These are phyloP conservation scores for Rhizopogon rudus DNA, from an alignment of 768 basidiomycete genomes.

Conservation along the genomic window DNA sequence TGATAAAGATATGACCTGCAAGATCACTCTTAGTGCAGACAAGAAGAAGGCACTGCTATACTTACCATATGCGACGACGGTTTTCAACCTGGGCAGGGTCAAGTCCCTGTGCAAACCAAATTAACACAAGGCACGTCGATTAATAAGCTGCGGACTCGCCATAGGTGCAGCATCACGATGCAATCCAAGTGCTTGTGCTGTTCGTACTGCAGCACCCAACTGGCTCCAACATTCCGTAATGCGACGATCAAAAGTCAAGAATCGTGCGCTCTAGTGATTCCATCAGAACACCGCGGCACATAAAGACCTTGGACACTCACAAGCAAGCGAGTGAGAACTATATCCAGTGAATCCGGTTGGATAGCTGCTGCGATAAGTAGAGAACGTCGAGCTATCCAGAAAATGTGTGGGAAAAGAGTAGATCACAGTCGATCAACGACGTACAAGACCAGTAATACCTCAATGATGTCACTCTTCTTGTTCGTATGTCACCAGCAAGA, in stretches of 20 bases:
- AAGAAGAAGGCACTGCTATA: background rate
- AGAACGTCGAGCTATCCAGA: slow-evolving; percentile 66
- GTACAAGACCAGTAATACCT: slow-evolving; percentile 95
- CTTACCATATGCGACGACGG: slow-evolving; percentile 82
- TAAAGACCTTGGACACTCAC: slow-evolving; percentile 25
- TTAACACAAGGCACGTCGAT: slow-evolving; percentile 5
- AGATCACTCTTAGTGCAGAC: slow-evolving; percentile 6
- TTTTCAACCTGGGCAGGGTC: slow-evolving; percentile 80
- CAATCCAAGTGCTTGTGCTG: slow-evolving; percentile 89
- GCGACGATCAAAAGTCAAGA: slow-evolving; percentile 67
- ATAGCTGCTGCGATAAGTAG: slow-evolving; percentile 90
- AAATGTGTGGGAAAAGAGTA: slow-evolving; percentile 14
- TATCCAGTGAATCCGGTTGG: slow-evolving; percentile 87
- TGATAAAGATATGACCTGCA: slow-evolving; percentile 86
- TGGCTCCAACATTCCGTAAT: slow-evolving; percentile 98
- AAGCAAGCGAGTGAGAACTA: slow-evolving; percentile 88
- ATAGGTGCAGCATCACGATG: slow-evolving; percentile 85
- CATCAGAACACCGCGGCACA: background rate
- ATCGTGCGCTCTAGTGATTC: slow-evolving; percentile 56
- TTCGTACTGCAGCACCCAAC: slow-evolving; percentile 86
- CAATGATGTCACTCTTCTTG: slow-evolving; percentile 71
- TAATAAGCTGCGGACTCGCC: slow-evolving; percentile 39
- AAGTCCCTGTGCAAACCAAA: slow-evolving; percentile 45
- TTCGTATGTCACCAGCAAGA: slow-evolving; percentile 75
- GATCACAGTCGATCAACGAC: slow-evolving; percentile 26